Percentiles rank a stretch among this genome's conserved stretches.
Conservation (phyloP, 176 grass and related monocot species). For the Microstegium vimineum region DNA sequence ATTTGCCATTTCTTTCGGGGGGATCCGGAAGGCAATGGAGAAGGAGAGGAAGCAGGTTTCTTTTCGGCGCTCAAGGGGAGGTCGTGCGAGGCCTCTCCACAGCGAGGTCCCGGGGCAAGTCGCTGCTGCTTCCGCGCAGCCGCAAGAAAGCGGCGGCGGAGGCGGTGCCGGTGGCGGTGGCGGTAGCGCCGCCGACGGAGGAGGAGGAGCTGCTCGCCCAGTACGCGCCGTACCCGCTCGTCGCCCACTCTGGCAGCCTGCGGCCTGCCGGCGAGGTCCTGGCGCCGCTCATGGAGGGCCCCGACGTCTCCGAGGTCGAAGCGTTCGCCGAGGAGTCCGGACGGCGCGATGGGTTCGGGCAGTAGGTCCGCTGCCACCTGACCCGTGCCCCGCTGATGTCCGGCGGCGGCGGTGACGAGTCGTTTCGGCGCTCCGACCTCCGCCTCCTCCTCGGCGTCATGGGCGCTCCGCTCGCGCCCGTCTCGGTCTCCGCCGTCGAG, state of each 20-base stretch:
- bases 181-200: conserved; percentile 9
- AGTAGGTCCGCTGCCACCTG: conserved; percentile 71
- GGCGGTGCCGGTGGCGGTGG: not conserved
- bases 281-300: conserved; percentile 72
- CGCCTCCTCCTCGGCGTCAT: conserved; percentile 79
- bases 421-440: conserved; percentile 59
- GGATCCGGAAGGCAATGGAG: conserved; percentile 25
- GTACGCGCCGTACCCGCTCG: conserved; percentile 29
- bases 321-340: not conserved
- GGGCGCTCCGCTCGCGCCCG: conserved; percentile 70
- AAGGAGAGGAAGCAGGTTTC: conserved; percentile 73
- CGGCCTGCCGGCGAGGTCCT: conserved; percentile 48
- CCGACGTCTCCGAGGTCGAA: conserved; percentile 26
- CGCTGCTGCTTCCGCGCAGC: conserved; percentile 24
- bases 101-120: conserved; percentile 50
- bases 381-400: conserved; percentile 42
- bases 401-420: conserved; percentile 7
- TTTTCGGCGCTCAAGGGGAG: conserved; percentile 72
- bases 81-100: conserved; percentile 59
- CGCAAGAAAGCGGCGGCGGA: conserved; percentile 13
- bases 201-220: not conserved
- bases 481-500: conserved; percentile 31
- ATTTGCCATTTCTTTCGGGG: not conserved
- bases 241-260: conserved; percentile 55
- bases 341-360: conserved; percentile 62